Evolutionary conservation across 2,329 filamentous ascomycete species (phyloP).

Genomic region (Alternaria novae-zelandiae): DNA sequence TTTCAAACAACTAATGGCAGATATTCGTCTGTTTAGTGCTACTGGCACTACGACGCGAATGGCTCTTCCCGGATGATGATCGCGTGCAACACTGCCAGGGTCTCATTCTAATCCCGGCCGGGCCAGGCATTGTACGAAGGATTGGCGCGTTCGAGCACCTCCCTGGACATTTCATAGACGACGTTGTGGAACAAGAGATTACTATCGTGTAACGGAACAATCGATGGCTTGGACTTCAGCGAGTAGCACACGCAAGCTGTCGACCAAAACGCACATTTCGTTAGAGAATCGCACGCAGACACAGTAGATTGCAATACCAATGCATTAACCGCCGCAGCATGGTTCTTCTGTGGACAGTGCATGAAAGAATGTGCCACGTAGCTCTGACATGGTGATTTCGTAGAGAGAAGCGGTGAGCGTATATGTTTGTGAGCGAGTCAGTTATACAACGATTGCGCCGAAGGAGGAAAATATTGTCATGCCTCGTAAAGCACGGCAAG

Average conservation of each 20-base stretch:
- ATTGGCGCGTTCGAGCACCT: fast-evolving
- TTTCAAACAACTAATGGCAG: fast-evolving
- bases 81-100: fast-evolving
- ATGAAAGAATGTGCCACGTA: background rate
- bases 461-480: background rate
- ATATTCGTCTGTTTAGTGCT: background rate
- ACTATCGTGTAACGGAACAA: background rate
- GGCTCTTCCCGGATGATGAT: background rate
- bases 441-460: background rate
- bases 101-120: background rate
- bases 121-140: background rate
- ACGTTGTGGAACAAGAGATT: background rate
- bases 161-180: fast-evolving
- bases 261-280: no score
- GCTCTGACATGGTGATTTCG: fast-evolving
- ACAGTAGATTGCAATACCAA: no score
- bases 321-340: no score
- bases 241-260: no score
- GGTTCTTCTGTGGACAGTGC: no score
- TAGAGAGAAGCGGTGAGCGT: background rate
- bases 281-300: no score
- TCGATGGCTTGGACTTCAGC: no score
- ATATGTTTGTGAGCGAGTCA: background rate
- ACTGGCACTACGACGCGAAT: background rate
- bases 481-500: background rate